Evolutionary conservation across 805 yeast species (phyloP).

Genomic region (Spathaspora passalidarum): DNA sequence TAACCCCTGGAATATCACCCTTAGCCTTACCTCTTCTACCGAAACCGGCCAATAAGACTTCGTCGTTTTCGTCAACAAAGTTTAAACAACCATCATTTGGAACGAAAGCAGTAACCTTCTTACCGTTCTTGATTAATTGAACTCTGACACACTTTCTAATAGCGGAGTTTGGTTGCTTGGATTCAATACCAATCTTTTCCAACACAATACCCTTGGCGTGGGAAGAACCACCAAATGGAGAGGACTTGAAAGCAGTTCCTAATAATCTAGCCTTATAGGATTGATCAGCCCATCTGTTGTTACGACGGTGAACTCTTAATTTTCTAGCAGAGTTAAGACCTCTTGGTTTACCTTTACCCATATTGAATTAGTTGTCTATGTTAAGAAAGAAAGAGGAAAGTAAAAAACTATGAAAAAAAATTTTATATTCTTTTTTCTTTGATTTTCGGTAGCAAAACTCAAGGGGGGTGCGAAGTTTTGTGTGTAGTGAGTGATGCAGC

Average conservation of each 20-base stretch:
- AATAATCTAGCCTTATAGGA: slow-evolving; percentile 97
- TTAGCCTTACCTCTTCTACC: slow-evolving; percentile 99
- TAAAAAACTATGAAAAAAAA: slow-evolving; percentile 5
- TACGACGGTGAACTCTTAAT: slow-evolving; percentile 99
- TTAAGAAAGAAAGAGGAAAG: slow-evolving; percentile 1
- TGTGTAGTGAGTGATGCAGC: not conserved
- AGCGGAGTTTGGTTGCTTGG: slow-evolving; percentile 99
- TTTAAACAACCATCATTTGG: slow-evolving; percentile 99
- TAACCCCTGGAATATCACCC: slow-evolving; percentile 99
- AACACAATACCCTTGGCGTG: slow-evolving; percentile 99
- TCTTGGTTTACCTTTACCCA: slow-evolving; percentile 99
- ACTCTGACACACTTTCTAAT: slow-evolving; percentile 99
- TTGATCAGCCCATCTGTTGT: slow-evolving; percentile 99
- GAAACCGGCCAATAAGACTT: slow-evolving; percentile 99
- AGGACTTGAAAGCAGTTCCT: slow-evolving; percentile 99
- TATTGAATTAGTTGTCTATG: slow-evolving; percentile 40
- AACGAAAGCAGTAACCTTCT: slow-evolving; percentile 99
- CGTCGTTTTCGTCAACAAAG: slow-evolving; percentile 99
- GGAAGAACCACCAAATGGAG: slow-evolving; percentile 99
- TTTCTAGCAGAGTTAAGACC: slow-evolving; percentile 99
- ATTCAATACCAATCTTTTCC: slow-evolving; percentile 99
- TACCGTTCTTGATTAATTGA: slow-evolving; percentile 99
- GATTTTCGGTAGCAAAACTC: not conserved
- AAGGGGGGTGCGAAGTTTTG: not conserved
- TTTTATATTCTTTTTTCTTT: slow-evolving; percentile 1